These are phyloP conservation scores for Naganishia vishniacii DNA, from an alignment of 768 basidiomycete genomes.

Conservation along the genomic window DNA sequence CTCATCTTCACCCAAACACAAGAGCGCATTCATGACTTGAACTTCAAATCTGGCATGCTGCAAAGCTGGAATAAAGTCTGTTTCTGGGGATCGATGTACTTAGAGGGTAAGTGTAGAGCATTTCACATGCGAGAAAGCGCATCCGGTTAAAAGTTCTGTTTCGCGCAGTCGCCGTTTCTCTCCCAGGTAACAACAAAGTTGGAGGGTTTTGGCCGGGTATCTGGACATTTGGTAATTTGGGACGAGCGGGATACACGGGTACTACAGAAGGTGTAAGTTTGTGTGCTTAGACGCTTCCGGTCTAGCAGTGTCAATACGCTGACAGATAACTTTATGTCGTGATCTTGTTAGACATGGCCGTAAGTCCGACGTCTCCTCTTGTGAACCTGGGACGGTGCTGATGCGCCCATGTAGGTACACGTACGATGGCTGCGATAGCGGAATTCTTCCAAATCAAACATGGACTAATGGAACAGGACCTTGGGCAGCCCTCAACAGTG, in stretches of 20 bases:
- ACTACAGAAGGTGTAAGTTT: constrained; percentile 21
- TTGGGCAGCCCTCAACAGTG: constrained; percentile 41
- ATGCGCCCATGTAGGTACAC: constrained; percentile 30
- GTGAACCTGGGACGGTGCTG: neutral
- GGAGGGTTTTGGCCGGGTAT: constrained; percentile 54
- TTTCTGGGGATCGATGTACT: constrained; percentile 73
- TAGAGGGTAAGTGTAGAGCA: constrained; percentile 51
- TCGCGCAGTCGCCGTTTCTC: constrained; percentile 51
- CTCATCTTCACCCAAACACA: constrained; percentile 67
- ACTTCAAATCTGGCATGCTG: constrained; percentile 55
- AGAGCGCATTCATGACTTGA: constrained; percentile 64
- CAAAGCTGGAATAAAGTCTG: constrained; percentile 75
- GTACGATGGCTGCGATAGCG: constrained; percentile 45
- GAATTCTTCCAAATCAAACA: constrained; percentile 44
- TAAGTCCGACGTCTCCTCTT: neutral
- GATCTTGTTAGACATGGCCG: constrained; percentile 21
- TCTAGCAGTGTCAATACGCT: neutral
- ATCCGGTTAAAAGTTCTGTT: neutral
- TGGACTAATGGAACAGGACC: constrained; percentile 38
- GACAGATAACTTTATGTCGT: neutral
- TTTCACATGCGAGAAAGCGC: neutral
- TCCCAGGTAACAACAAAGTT: constrained; percentile 40
- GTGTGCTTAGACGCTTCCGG: neutral
- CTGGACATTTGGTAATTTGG: constrained; percentile 61
- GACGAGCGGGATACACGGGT: constrained; percentile 21